Conservation (phyloP, 2,329 filamentous ascomycete species). For the Ustulina deusta region DNA sequence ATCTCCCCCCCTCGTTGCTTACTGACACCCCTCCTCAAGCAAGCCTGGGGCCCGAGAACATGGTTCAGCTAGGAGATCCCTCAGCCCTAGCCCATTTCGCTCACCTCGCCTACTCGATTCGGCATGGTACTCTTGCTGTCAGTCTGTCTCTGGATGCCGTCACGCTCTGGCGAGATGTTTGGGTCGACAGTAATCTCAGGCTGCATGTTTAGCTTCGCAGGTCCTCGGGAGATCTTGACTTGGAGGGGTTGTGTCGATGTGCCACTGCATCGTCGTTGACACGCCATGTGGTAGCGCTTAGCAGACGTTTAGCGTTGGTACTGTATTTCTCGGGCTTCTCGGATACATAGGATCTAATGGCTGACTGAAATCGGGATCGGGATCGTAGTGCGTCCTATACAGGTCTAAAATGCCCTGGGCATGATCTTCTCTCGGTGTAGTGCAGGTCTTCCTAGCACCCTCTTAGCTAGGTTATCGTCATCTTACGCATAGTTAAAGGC, state of each 20-base stretch:
- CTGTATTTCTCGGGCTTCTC: constrained; percentile 12
- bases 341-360: constrained; percentile 14
- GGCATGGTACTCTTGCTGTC: constrained; percentile 21
- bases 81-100: constrained; percentile 26
- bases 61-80: constrained; percentile 37
- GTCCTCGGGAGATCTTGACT: constrained; percentile 10
- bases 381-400: constrained; percentile 18
- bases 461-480: constrained; percentile 8
- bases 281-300: neutral
- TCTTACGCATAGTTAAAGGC: neutral
- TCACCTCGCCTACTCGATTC: constrained; percentile 31
- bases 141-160: constrained; percentile 2
- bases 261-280: neutral
- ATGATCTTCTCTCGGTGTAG: neutral
- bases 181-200: constrained; percentile 26
- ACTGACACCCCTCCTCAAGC: constrained; percentile 17
- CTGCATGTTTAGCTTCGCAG: constrained; percentile 23
- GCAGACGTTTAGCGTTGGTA: neutral
- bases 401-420: constrained; percentile 2
- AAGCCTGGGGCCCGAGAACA: constrained; percentile 35
- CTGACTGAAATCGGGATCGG: constrained; percentile 4
- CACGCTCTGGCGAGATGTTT: constrained; percentile 18
- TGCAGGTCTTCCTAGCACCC: constrained; percentile 8
- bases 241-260: neutral
- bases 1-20: constrained; percentile 10